Conservation (phyloP, 352 stramenopile genomes). For the Pythium grandisporangium region DNA sequence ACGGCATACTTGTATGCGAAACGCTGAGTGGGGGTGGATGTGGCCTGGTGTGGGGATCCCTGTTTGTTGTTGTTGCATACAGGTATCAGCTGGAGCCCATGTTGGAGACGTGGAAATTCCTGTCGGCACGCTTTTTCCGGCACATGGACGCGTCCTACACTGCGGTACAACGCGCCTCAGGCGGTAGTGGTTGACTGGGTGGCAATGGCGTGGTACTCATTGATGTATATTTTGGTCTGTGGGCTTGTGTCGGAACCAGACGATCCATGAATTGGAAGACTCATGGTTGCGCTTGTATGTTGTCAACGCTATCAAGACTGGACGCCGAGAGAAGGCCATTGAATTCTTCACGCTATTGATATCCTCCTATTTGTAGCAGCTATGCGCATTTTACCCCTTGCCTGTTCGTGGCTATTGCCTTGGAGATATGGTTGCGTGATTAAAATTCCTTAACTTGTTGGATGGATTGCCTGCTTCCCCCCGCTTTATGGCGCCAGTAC, state of each 20-base stretch:
- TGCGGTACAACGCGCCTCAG: too few relatives aligned
- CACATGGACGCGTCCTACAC: conserved; percentile 68
- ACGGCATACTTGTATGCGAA: too few relatives aligned
- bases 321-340: conserved; percentile 51
- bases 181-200: too few relatives aligned
- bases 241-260: too few relatives aligned
- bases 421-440: too few relatives aligned
- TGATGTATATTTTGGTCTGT: neutral
- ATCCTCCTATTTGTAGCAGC: conserved; percentile 15
- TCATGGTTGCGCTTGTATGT: conserved; percentile 67
- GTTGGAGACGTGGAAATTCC: conserved; percentile 74
- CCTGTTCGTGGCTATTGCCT: too few relatives aligned
- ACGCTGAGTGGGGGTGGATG: too few relatives aligned
- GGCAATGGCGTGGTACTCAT: too few relatives aligned
- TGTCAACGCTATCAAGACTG: conserved; percentile 65
- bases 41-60: too few relatives aligned
- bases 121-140: conserved; percentile 71
- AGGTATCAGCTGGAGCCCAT: conserved; percentile 73
- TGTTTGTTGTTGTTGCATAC: neutral
- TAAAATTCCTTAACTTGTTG: conserved; percentile 11
- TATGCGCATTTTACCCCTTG: neutral
- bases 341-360: conserved; percentile 69
- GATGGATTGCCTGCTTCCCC: too few relatives aligned
- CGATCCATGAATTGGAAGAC: conserved; percentile 52
- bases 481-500: conserved; percentile 8